These are phyloP conservation scores for Chytriomyces sp. DNA, from an alignment of 192 early-diverging fungal genomes.

Conservation along the genomic window DNA sequence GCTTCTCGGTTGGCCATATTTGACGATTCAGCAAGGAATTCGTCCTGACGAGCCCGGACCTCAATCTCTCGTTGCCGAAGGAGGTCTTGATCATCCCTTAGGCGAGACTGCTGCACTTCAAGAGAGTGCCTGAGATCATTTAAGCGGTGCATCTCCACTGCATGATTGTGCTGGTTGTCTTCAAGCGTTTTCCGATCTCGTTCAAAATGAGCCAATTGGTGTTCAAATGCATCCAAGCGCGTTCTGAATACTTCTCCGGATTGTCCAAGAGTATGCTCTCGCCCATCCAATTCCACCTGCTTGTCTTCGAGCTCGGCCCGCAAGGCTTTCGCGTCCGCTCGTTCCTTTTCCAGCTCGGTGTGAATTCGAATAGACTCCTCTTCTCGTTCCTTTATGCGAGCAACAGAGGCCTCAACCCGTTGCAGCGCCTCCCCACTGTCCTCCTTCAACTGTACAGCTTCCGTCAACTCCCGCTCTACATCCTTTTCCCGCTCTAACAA, in stretches of 20 bases:
- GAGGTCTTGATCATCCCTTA: constrained; percentile 9
- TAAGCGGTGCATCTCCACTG: neutral
- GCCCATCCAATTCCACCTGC: neutral
- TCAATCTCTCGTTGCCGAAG: constrained; percentile 17
- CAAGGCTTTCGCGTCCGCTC: neutral
- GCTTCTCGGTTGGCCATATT: constrained; percentile 21
- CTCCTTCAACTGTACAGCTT: constrained; percentile 2
- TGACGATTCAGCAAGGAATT: constrained; percentile 19
- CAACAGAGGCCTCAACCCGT: neutral
- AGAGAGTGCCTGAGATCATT: neutral
- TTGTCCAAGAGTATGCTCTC: neutral
- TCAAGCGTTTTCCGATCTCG: neutral
- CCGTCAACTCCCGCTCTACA: neutral
- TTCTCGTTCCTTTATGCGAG: neutral
- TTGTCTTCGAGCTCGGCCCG: neutral
- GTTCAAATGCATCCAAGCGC: neutral
- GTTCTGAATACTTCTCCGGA: neutral
- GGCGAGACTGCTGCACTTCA: neutral
- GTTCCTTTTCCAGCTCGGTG: constrained; percentile 2
- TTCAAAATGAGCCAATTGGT: neutral
- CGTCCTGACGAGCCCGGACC: constrained; percentile 18
- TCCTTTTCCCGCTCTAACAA: neutral
- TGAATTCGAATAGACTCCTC: neutral
- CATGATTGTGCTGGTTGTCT: neutral
- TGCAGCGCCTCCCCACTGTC: constrained; percentile 11